Base-by-base conservation (phyloP, 352 stramenopile genomes). In the Phytophthora tubulina region DNA sequence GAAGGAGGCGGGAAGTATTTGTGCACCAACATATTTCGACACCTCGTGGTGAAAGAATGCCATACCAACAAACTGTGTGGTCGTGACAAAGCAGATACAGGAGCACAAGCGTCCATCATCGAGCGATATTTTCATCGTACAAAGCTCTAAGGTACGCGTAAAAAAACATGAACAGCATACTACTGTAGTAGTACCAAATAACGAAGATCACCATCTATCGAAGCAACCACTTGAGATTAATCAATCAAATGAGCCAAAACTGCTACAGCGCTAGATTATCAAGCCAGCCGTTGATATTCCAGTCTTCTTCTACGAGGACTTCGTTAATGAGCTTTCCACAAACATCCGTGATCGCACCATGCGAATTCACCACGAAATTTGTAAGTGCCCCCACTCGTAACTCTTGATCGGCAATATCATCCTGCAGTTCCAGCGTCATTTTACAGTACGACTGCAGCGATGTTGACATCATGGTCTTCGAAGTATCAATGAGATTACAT, bases 371-470 rank as follows among this genome's bases (percentile, higher is more conserved):
- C 21, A 86, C 77, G 32, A 86, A 86, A 46, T 86, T 56, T n/a
- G 77, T 81, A 15, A 86, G 63, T 10, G 64, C 71, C 17, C 76
- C 76, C 6, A 86, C 76, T 41, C 80, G 73, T 38, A 79, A 46
- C 15, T 83, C 73, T 58, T 84, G 70, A 70, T 90, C 79, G 17
- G 59, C 70, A 35, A 89, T 80, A 44, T 88, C 75, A 17, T 86
- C 75, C 49, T 88, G 73, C 14, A 91, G 64, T 31, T 86, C 73
- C 35, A 84, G 55, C 1, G 70, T 78, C 48, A 82, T 83, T 36
- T 82, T 83, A 44, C 80, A 81, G 60, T 76, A 89, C 36, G 81
- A 85, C 67, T 89, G 83, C 52, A 89, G 58, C 1, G 72, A 72
- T n/a, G 83, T 82, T 3, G 63, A 77, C 49, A 70, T 63, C 48